A percentile compares a stretch with the other conserved stretches of the same genome.
Evolutionary conservation across 345 rosid genomes (phyloP).

Genomic region (Firmiana major): DNA sequence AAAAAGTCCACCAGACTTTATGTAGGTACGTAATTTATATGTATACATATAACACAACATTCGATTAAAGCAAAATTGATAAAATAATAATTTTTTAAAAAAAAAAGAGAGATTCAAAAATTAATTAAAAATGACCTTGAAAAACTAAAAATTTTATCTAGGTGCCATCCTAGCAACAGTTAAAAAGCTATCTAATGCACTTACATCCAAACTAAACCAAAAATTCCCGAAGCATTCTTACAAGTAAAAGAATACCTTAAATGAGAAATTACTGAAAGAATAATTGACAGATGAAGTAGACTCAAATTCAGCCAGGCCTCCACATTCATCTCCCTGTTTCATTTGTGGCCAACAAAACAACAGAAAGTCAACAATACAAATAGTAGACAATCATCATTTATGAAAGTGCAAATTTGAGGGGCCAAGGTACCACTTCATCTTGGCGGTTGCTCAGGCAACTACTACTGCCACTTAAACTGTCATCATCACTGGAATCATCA

Average conservation of each 20-base stretch:
- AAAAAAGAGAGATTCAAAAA: neutral
- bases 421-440: constrained; percentile 73
- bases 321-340: constrained; percentile 78
- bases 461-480: constrained; percentile 88
- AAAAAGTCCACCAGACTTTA: neutral
- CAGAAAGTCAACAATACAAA: constrained; percentile 10
- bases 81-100: too few species aligned
- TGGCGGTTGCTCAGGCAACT: constrained; percentile 76
- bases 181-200: neutral
- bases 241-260: constrained; percentile 58
- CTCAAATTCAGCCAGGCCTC: constrained; percentile 69
- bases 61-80: neutral
- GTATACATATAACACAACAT: neutral
- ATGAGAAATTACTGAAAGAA: constrained; percentile 97
- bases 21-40: neutral
- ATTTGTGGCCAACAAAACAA: constrained; percentile 16
- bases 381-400: constrained; percentile 1
- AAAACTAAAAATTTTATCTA: neutral
- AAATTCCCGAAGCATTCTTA: neutral
- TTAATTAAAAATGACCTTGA: neutral
- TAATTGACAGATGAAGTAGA: constrained; percentile 71
- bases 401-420: neutral
- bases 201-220: neutral
- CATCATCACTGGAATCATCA: constrained; percentile 86
- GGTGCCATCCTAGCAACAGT: neutral